Conservation (phyloP, 345 rosid genomes). For the Eutrema japonicum region DNA sequence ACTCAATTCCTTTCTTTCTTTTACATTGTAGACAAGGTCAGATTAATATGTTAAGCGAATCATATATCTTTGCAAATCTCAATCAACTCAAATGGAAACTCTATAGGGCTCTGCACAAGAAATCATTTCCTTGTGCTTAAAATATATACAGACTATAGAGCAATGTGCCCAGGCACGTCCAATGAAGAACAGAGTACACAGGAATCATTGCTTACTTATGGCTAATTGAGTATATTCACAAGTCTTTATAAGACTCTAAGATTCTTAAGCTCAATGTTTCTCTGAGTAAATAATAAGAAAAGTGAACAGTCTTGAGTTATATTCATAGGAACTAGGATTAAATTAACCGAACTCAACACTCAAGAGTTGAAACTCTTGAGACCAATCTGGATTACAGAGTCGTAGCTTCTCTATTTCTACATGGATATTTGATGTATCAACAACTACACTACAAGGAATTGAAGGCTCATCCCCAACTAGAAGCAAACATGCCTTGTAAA, state of each 20-base stretch:
- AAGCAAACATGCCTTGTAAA: conserved; percentile 58
- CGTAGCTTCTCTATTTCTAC: conserved; percentile 55
- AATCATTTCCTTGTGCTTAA: not conserved
- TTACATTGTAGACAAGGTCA: conserved; percentile 22
- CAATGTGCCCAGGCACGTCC: conserved; percentile 1
- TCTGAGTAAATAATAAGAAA: no score
- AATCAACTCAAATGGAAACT: conserved; percentile 5
- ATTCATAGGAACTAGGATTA: conserved; percentile 1
- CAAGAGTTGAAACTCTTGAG: conserved; percentile 52
- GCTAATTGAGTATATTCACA: not conserved
- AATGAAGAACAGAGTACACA: conserved; percentile 1
- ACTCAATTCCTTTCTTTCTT: not conserved
- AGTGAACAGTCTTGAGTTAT: no score
- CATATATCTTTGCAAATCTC: not conserved
- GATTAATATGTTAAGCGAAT: not conserved
- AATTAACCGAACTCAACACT: conserved; percentile 69
- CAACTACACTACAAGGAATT: conserved; percentile 63
- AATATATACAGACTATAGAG: not conserved
- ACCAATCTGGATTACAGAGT: conserved; percentile 43
- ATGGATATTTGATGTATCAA: conserved; percentile 61
- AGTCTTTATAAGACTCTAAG: no score
- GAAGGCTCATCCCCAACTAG: conserved; percentile 47
- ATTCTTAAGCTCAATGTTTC: no score
- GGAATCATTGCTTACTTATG: not conserved
- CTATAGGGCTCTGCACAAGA: not conserved